Conservation (phyloP, 768 basidiomycete genomes). For the Naganishia antarctica region DNA sequence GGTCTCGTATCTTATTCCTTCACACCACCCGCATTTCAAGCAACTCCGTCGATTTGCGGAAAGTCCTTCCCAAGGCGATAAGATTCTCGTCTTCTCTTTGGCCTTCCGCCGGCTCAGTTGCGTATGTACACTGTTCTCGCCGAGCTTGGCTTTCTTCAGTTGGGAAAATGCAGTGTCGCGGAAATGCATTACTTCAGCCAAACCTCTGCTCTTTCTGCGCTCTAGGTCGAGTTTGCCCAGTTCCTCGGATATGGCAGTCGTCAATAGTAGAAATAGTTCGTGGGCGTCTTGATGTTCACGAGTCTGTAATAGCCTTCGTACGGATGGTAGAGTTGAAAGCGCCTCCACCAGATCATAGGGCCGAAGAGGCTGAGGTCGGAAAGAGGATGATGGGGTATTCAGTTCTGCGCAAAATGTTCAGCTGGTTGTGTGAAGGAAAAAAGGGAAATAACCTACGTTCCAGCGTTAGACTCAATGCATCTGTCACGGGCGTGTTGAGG, state of each 20-base stretch:
- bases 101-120: slow-evolving; percentile 11
- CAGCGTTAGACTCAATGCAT: slow-evolving; percentile 68
- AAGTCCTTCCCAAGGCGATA: slow-evolving; percentile 62
- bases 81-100: slow-evolving; percentile 24
- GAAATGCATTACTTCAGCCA: slow-evolving; percentile 53
- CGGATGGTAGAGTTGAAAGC: slow-evolving; percentile 56
- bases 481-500: slow-evolving; percentile 78
- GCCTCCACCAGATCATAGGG: slow-evolving; percentile 69
- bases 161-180: neutral
- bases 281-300: slow-evolving; percentile 97
- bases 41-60: slow-evolving; percentile 87
- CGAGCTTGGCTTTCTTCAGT: neutral
- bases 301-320: slow-evolving; percentile 59
- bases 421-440: slow-evolving; percentile 21
- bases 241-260: slow-evolving; percentile 84
- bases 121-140: neutral
- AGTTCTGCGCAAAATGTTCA: slow-evolving; percentile 35
- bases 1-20: slow-evolving; percentile 73
- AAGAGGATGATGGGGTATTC: slow-evolving; percentile 45
- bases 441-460: slow-evolving; percentile 54
- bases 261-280: slow-evolving; percentile 90
- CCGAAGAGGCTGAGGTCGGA: slow-evolving; percentile 60
- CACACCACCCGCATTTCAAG: slow-evolving; percentile 82
- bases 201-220: slow-evolving; percentile 63
- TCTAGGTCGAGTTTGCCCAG: slow-evolving; percentile 68